Percentiles rank a stretch among this genome's conserved stretches.
phyloP scores from a whole-genome alignment of 2,329 filamentous ascomycete species.

The Xylariaceae sp. region DNA sequence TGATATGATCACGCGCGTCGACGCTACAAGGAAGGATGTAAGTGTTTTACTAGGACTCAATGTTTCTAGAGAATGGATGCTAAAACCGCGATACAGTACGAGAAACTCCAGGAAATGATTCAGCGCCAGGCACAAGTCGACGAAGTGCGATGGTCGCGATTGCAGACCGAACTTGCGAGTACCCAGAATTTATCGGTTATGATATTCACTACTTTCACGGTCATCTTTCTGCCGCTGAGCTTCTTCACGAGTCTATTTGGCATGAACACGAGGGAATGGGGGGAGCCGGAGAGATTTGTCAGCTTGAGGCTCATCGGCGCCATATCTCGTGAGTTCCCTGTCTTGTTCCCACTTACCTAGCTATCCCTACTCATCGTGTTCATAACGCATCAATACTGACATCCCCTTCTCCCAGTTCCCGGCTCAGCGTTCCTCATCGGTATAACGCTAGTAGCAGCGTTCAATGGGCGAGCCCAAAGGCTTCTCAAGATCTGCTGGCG shows the following conservation, averaged over 20 bases:
- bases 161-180: conserved; percentile 68
- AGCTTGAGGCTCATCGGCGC: conserved; percentile 53
- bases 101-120: conserved; percentile 71
- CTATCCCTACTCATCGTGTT: background rate
- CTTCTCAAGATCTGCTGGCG: conserved; percentile 39
- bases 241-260: conserved; percentile 72
- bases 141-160: conserved; percentile 66
- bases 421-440: conserved; percentile 56
- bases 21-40: conserved; percentile 63
- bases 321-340: conserved; percentile 47
- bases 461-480: conserved; percentile 55
- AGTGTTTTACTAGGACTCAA: conserved; percentile 25
- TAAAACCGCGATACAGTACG: conserved; percentile 51
- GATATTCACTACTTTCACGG: conserved; percentile 69
- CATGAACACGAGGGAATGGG: conserved; percentile 70
- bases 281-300: conserved; percentile 52
- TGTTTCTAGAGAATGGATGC: background rate
- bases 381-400: background rate
- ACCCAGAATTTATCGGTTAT: conserved; percentile 68
- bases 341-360: conserved; percentile 33
- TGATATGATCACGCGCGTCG: conserved; percentile 66
- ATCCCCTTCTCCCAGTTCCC: conserved; percentile 48
- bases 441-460: conserved; percentile 60
- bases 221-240: conserved; percentile 68
- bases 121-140: conserved; percentile 72